These are phyloP conservation scores for Astragalus membranaceus DNA, from an alignment of 306 rosid genomes.

Conservation along the genomic window DNA sequence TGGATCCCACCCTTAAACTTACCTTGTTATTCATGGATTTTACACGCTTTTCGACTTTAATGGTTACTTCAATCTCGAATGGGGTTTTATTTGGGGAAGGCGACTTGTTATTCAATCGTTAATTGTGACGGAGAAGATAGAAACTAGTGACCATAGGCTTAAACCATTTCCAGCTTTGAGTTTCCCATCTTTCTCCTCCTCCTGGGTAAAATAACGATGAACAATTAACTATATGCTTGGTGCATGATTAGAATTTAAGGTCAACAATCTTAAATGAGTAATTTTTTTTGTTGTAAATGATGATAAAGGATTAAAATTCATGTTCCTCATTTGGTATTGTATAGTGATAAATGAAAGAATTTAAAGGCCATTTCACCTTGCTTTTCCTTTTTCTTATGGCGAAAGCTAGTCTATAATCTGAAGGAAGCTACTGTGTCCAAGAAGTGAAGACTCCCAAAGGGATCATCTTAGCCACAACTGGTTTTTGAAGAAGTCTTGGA, in stretches of 20 bases:
- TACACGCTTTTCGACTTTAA: not conserved
- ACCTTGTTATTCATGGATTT: not conserved
- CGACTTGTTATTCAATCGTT: not conserved
- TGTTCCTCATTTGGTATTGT: not conserved
- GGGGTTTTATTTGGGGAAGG: not conserved
- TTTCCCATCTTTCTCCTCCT: not conserved
- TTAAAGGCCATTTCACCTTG: not conserved
- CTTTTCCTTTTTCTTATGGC: not conserved
- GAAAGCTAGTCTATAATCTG: not conserved
- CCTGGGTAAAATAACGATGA: not conserved
- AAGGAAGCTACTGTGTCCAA: not conserved
- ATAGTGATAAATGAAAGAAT: not conserved
- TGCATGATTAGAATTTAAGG: not conserved
- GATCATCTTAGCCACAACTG: not conserved
- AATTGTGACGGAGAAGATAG: not conserved
- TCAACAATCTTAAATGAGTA: not conserved
- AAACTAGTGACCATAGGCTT: not conserved
- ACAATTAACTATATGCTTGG: not conserved
- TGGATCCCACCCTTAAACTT: constrained; percentile 29
- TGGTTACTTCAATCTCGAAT: not conserved
- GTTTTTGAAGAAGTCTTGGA: not conserved
- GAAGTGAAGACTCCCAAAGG: not conserved
- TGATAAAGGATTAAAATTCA: no score
- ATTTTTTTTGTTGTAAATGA: no score
- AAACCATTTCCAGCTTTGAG: not conserved